phyloP scores from a whole-genome alignment of 2,329 filamentous ascomycete species.

The Botrytis deweyae region DNA sequence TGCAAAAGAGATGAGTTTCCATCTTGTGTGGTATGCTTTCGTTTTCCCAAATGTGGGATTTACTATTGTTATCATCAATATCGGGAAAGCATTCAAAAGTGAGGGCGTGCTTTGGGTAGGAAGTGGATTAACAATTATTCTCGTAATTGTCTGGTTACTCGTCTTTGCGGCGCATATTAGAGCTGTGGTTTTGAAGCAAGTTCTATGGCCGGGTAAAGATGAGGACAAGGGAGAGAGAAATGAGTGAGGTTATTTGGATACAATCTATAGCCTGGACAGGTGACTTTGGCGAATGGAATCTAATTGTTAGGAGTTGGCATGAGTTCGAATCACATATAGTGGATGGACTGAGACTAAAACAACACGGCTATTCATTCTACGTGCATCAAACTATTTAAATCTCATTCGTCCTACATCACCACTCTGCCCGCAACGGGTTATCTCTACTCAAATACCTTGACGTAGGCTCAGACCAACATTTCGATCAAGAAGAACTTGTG shows the following conservation, averaged over 20 bases:
- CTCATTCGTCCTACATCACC: not conserved
- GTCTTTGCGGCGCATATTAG: constrained; percentile 34
- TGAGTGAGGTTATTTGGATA: constrained; percentile 20
- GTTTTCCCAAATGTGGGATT: constrained; percentile 63
- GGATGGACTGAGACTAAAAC: not conserved
- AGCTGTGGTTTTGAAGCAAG: constrained; percentile 37
- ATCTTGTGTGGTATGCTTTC: constrained; percentile 63
- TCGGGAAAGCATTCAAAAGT: constrained; percentile 50
- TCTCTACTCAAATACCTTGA: not conserved
- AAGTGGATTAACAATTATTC: constrained; percentile 49
- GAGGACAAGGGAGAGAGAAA: constrained; percentile 39
- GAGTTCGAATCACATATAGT: not conserved
- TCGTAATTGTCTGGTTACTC: constrained; percentile 40
- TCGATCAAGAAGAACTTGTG: not conserved
- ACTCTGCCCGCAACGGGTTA: not conserved
- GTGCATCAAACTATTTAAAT: not conserved
- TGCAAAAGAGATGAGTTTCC: constrained; percentile 50
- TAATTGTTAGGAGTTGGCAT: not conserved
- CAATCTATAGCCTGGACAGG: not conserved
- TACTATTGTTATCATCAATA: constrained; percentile 54
- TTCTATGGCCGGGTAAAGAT: constrained; percentile 41
- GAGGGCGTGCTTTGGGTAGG: constrained; percentile 49
- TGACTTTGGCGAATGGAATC: not conserved
- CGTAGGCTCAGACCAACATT: not conserved
- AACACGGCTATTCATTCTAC: not conserved